Evolutionary conservation across 805 yeast genomes (phyloP).

Genomic region (Yamadazyma paraphyllophila): DNA sequence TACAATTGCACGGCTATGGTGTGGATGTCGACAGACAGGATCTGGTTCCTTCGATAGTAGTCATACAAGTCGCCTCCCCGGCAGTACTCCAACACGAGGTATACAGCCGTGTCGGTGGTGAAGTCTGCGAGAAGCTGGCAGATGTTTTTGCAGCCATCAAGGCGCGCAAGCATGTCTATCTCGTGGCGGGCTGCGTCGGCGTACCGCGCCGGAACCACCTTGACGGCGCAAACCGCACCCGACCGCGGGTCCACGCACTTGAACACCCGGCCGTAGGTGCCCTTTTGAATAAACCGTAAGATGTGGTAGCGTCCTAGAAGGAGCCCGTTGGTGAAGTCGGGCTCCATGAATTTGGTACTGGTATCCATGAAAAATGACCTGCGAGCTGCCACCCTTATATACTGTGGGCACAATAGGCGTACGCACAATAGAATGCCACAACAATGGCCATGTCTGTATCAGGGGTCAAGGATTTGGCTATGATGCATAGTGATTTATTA

Average conservation of each 20-base stretch:
- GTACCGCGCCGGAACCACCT: conserved; percentile 37
- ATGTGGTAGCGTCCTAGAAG: conserved; percentile 42
- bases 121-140: conserved; percentile 59
- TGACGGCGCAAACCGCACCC: conserved; percentile 47
- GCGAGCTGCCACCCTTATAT: neutral
- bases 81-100: conserved; percentile 65
- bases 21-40: conserved; percentile 27
- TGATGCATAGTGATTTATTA: no score
- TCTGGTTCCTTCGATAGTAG: neutral
- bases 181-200: conserved; percentile 52
- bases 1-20: conserved; percentile 48
- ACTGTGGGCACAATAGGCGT: neutral
- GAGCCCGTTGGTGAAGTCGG: conserved; percentile 3
- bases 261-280: conserved; percentile 62
- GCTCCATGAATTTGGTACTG: neutral
- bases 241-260: conserved; percentile 43
- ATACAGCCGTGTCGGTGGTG: conserved; percentile 50
- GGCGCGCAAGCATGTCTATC: conserved; percentile 38
- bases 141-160: conserved; percentile 47
- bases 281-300: conserved; percentile 48
- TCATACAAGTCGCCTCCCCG: conserved; percentile 17
- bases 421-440: no score
- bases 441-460: neutral
- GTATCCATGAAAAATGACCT: neutral
- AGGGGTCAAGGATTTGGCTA: neutral